Base-by-base conservation (phyloP, 495 filamentous ascomycete species). In the Penicillium egyptiacum region DNA sequence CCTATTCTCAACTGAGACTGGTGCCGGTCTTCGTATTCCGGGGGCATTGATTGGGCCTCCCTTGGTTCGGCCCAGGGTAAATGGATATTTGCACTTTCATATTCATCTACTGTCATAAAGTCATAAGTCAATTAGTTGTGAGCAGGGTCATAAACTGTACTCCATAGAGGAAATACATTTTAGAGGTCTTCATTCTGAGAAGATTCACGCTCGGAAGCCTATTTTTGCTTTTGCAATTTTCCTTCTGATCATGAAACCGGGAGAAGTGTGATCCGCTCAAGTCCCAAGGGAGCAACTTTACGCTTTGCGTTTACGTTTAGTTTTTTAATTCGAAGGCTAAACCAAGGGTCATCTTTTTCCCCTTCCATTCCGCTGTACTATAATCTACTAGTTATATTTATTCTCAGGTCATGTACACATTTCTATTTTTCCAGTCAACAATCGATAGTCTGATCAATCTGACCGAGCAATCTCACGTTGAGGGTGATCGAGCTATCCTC, bases 11-110 rank as follows among this genome's bases (percentile, higher is more conserved):
- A 46, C 20, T 26, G 42, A 26, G 43, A 1, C 30, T 55, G 42
- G 44, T 43, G 28, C 52, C 64, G 56, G 62, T 45, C 35, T 58
- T 56, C 50, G 30, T 50, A 55, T 65, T 65, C 59, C 65, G 44
- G 10, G 33, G 2, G 22, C 16, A 42, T n/a, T 62, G 56, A 68
- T 65, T 68, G 65, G 62, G 49, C 8, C n/a, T 37, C 20, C 40
- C 59, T 57, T 57, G 65, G 65, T 58, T 67, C 65, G 46, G 41
- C 25, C 17, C 33, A 49, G 49, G 43, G 20, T 52, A 51, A 45
- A 51, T 58, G 56, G 43, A n/a, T 58, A 49, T 53, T 45, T 22
- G 39, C 19, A 1, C 31, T 28, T 37, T 44, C 12, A 23, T 17
- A 20, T 16, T 42, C 25, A 42, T 3, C 22, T 42, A 6, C 26